Percentiles rank a stretch among this genome's conserved stretches.
These are phyloP conservation scores for Ensete ventricosum DNA, from an alignment of 176 grass and related monocot genomes.

Conservation along the genomic window DNA sequence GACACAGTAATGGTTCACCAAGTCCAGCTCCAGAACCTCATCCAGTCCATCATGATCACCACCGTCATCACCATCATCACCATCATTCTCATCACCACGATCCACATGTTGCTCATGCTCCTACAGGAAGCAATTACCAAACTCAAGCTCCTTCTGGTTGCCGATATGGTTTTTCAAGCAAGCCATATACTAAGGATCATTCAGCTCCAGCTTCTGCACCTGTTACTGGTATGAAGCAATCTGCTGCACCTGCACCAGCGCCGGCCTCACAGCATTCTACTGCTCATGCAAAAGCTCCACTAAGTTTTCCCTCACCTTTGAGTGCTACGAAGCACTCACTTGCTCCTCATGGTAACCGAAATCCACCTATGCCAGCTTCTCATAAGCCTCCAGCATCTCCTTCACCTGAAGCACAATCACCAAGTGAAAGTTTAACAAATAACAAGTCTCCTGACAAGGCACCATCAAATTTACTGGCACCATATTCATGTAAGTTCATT, in stretches of 20 bases:
- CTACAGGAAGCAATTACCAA: constrained; percentile 12
- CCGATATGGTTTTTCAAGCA: constrained; percentile 8
- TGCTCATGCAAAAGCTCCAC: constrained; percentile 33
- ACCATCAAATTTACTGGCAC: constrained; percentile 29
- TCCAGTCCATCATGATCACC: constrained; percentile 25
- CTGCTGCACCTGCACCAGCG: constrained; percentile 2
- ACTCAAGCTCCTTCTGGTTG: constrained; percentile 2
- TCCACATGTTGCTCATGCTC: constrained; percentile 34
- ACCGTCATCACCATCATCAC: constrained; percentile 31
- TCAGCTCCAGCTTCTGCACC: constrained; percentile 17
- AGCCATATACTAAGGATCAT: not conserved
- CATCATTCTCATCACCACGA: constrained; percentile 28
- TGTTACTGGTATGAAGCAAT: constrained; percentile 24
- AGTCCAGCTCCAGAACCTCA: constrained; percentile 53
- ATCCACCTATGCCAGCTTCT: constrained; percentile 26
- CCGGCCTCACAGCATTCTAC: constrained; percentile 26
- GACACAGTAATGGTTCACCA: constrained; percentile 33
- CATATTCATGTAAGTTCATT: constrained; percentile 47
- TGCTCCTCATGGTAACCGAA: constrained; percentile 28
- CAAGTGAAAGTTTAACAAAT: constrained; percentile 16
- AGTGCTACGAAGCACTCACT: constrained; percentile 18
- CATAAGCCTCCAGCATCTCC: constrained; percentile 17
- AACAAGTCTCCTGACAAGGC: constrained; percentile 18
- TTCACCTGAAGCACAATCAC: constrained; percentile 36
- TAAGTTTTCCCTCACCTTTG: constrained; percentile 3